Evolutionary conservation across 2,329 filamentous ascomycete genomes (phyloP), one percentile per base, ranked within the genome.

Genomic region (Epichloe hybrida): DNA sequence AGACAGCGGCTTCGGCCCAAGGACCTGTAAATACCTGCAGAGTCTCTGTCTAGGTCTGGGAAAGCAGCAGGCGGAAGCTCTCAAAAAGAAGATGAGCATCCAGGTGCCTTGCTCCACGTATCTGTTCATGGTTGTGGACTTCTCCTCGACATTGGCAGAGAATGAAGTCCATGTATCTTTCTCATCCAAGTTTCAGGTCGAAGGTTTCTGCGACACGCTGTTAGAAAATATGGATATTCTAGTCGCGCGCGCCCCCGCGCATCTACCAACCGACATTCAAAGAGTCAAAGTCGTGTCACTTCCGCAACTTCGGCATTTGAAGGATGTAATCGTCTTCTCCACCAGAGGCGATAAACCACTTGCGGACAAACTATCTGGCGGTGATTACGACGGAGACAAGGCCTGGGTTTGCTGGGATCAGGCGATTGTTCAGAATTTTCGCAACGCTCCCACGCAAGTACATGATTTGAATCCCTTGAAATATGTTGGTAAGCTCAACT

Each of bases 331-430:
- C 13, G 75, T 96, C 0, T 96, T 97, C 56, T 73, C 86, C 0
- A 72, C 71, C 0, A 77, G 75, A 53, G 85, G 85, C 0, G 21
- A 61, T 73, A 27, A 68, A 0, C 78, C 86, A 0, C 71, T 89
- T 0, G 87, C 86, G 0, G 76, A 80, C 8, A 81, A 83, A 58
- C 69, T 91, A 0, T 87, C 85, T 1, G 87, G 87, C 0, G 87
- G 87, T 0, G 87, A 91, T 59, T 91, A 89, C 54, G 86, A 91
- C 56, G 87, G 87, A 0, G 87, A 93, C 54, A 75, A 70, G n/a
- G 79, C 85, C 4, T 90, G 85, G 84, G 67, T 88, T 0, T 88
- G 83, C 59, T 91, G 84, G 83, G 84, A 90, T 31, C 68, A 71
- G 0, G 64, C 68, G 0, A 73, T 93, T 3, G 83, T 87, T 0